Conservation (phyloP, 2,329 filamentous ascomycete genomes). For the Geosmithia morbida region DNA sequence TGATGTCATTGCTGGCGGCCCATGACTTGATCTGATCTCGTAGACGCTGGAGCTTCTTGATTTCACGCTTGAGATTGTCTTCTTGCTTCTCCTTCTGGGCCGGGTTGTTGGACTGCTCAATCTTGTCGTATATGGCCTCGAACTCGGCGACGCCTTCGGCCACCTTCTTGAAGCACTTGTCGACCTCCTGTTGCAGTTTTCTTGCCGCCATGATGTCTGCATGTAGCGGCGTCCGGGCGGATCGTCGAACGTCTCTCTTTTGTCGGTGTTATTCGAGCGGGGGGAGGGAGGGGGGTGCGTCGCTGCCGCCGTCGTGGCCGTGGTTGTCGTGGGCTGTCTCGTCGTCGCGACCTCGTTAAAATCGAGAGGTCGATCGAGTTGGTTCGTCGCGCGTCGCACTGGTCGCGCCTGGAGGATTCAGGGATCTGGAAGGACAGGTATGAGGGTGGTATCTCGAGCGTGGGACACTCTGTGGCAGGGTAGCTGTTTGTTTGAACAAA, state of each 20-base stretch:
- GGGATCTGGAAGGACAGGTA: neutral
- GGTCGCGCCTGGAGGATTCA: neutral
- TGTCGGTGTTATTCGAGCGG: neutral
- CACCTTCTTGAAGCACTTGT: constrained; percentile 99
- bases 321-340: neutral
- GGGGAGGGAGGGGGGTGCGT: neutral
- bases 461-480: neutral
- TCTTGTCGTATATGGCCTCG: constrained; percentile 94
- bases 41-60: constrained; percentile 97
- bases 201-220: constrained; percentile 67
- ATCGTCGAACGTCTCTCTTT: neutral
- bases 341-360: neutral
- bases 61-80: constrained; percentile 95
- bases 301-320: neutral
- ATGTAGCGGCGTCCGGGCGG: neutral
- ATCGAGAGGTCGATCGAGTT: neutral
- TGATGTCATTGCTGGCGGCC: constrained; percentile 97
- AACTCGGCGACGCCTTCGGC: constrained; percentile 84
- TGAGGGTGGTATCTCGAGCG: neutral
- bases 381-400: neutral
- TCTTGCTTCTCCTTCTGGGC: constrained; percentile 98
- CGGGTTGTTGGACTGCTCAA: constrained; percentile 78
- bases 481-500: neutral
- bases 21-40: constrained; percentile 99
- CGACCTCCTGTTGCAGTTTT: constrained; percentile 95